These are phyloP conservation scores for Medicago ruthenica DNA, from an alignment of 306 rosid genomes.

Conservation along the genomic window DNA sequence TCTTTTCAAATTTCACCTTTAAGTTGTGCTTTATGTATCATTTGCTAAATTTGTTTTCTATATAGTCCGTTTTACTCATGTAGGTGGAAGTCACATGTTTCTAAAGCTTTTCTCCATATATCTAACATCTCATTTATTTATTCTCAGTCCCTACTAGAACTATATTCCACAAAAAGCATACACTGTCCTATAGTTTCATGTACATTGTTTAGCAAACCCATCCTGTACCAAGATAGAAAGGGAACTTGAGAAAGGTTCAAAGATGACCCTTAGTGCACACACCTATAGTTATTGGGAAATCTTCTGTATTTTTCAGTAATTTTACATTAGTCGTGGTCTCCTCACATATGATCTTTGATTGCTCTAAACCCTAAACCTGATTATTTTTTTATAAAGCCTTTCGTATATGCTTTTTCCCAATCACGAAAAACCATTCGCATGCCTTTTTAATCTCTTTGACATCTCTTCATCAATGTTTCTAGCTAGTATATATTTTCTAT, in stretches of 20 bases:
- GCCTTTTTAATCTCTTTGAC: background rate
- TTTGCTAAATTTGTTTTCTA: too few species aligned
- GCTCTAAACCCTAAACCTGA: background rate
- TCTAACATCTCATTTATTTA: too few species aligned
- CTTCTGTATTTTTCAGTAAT: background rate
- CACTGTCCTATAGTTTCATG: background rate
- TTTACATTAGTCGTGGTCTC: background rate
- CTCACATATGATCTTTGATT: background rate
- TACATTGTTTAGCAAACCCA: background rate
- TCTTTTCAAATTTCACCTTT: too few species aligned
- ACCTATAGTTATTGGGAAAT: background rate
- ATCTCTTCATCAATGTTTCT: background rate
- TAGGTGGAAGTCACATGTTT: too few species aligned
- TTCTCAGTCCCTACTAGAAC: too few species aligned
- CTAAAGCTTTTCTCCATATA: too few species aligned
- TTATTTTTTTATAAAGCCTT: conserved; percentile 7
- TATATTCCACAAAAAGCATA: background rate
- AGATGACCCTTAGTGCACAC: background rate
- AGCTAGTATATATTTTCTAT: conserved; percentile 2
- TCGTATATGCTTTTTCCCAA: background rate
- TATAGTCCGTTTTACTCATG: too few species aligned
- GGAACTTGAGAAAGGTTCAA: background rate
- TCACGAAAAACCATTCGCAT: background rate
- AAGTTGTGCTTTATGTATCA: too few species aligned
- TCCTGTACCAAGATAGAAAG: background rate